phyloP scores from a whole-genome alignment of 1,139 yeast genomes.

The Zygosaccharomyces sapae region DNA sequence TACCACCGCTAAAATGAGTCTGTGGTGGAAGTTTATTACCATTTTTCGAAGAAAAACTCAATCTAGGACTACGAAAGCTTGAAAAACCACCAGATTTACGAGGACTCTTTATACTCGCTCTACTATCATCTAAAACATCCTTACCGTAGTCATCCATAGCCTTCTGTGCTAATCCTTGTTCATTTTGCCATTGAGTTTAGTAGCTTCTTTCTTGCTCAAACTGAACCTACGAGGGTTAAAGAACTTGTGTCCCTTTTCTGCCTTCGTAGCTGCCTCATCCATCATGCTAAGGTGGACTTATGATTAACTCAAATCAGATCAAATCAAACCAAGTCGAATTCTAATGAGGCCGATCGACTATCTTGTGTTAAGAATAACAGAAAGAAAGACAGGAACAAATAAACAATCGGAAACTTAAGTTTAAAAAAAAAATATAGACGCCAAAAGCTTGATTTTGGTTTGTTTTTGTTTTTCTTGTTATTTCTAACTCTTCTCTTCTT shows the following conservation, averaged over 20 bases:
- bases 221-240: constrained; percentile 1
- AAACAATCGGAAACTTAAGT: neutral
- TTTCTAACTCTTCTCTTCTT: too few species aligned
- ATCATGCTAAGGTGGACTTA: neutral
- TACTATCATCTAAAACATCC: constrained; percentile 8
- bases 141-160: constrained; percentile 13
- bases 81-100: constrained; percentile 3
- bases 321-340: neutral
- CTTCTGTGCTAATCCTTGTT: constrained; percentile 10
- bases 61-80: neutral
- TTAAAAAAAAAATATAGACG: neutral
- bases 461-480: neutral
- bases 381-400: neutral
- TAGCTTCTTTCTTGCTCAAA: neutral
- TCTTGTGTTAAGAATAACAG: neutral
- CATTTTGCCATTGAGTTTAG: constrained; percentile 7
- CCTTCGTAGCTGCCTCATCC: constrained; percentile 1
- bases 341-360: neutral
- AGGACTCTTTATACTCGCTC: neutral
- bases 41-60: constrained; percentile 2
- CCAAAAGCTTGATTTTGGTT: neutral
- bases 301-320: neutral
- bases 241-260: neutral
- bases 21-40: neutral
- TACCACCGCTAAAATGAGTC: neutral